Conservation (phyloP, 805 yeast species). For the Cyberlindnera meyerae region DNA sequence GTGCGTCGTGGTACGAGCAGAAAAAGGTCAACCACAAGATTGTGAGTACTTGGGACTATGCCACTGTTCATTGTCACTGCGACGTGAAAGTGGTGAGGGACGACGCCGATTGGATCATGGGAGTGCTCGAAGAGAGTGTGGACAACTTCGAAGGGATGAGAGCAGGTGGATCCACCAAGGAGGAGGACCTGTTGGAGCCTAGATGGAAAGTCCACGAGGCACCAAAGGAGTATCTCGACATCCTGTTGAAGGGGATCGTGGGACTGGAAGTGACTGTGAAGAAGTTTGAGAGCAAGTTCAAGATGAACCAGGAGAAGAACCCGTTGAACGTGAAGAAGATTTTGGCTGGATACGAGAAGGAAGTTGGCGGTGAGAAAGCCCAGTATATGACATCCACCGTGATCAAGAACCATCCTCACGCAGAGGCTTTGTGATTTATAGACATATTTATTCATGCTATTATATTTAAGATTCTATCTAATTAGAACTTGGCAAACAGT, state of each 20-base stretch:
- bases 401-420: constrained; percentile 11
- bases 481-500: no score
- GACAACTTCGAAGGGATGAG: constrained; percentile 42
- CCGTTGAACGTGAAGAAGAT: constrained; percentile 48
- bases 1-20: constrained; percentile 56
- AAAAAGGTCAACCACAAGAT: constrained; percentile 52
- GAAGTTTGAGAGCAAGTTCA: constrained; percentile 47
- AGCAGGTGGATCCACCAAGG: constrained; percentile 13
- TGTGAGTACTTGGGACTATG: constrained; percentile 72
- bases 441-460: no score
- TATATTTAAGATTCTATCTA: no score
- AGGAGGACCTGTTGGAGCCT: constrained; percentile 18
- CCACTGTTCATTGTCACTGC: constrained; percentile 52
- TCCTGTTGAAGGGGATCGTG: constrained; percentile 44
- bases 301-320: constrained; percentile 49
- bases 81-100: constrained; percentile 40
- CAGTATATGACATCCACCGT: constrained; percentile 11
- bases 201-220: constrained; percentile 58
- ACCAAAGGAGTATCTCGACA: constrained; percentile 41
- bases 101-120: constrained; percentile 40
- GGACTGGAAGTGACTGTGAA: constrained; percentile 52
- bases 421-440: constrained; percentile 1
- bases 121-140: constrained; percentile 41
- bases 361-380: constrained; percentile 29
- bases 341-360: constrained; percentile 39